These are phyloP conservation scores for Skeletonema costatum DNA, from an alignment of 108 stramenopile genomes.

Conservation along the genomic window DNA sequence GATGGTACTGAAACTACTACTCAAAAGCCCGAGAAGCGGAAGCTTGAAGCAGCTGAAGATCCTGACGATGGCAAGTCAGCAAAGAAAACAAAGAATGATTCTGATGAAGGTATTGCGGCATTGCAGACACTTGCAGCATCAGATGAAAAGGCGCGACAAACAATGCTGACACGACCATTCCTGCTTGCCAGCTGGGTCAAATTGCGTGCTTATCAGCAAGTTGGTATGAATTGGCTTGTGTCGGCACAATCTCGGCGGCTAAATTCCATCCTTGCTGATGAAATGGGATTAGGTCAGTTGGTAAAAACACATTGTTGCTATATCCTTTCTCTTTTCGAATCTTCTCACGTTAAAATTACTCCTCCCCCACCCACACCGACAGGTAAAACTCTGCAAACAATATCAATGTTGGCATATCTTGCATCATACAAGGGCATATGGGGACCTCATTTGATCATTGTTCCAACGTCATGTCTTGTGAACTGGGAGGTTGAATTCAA, in stretches of 20 bases:
- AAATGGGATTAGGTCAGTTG: constrained; percentile 71
- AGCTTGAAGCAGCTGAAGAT: constrained; percentile 11
- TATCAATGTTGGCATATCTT: constrained; percentile 92
- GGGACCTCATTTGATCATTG: constrained; percentile 98
- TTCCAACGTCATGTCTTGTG: constrained; percentile 95
- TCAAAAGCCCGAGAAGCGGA: constrained; percentile 23
- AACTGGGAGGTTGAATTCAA: constrained; percentile 99
- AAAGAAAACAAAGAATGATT: constrained; percentile 29
- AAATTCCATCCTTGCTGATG: constrained; percentile 99
- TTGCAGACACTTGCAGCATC: constrained; percentile 53
- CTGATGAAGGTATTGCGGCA: constrained; percentile 30
- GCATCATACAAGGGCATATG: constrained; percentile 95
- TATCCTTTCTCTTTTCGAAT: background rate
- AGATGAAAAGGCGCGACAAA: constrained; percentile 63
- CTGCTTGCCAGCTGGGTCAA: constrained; percentile 81
- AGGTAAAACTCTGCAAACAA: constrained; percentile 94
- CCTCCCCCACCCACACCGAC: background rate
- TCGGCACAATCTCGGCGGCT: constrained; percentile 92
- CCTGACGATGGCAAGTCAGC: constrained; percentile 2
- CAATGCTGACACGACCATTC: constrained; percentile 75
- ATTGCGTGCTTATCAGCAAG: constrained; percentile 94
- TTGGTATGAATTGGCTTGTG: constrained; percentile 96
- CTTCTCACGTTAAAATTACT: background rate
- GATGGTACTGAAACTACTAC: constrained; percentile 5
- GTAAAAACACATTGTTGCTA: constrained; percentile 13